Percentiles rank a stretch among this genome's conserved stretches.
Conservation (phyloP, 805 yeast species). For the Sungouiella thailandica region DNA sequence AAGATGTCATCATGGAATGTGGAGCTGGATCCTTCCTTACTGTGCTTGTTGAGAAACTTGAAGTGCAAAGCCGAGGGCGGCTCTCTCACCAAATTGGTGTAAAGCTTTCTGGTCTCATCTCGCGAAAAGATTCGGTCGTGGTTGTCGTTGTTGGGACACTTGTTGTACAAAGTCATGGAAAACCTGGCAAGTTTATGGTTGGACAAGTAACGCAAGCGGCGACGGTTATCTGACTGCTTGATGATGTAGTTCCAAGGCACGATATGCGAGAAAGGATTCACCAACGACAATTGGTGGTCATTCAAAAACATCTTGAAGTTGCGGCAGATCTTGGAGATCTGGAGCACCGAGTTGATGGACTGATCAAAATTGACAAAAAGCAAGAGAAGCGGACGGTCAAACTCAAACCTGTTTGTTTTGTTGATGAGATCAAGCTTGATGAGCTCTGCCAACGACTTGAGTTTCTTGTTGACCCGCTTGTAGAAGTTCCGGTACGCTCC, state of each 20-base stretch:
- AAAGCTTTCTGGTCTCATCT: constrained; percentile 17
- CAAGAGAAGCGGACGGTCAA: constrained; percentile 46
- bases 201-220: constrained; percentile 23
- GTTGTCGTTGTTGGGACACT: too few relatives aligned
- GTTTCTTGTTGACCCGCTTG: constrained; percentile 23
- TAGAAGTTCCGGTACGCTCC: constrained; percentile 24
- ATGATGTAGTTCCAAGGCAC: constrained; percentile 26
- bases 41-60: constrained; percentile 25
- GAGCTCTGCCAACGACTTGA: constrained; percentile 30
- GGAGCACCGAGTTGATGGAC: constrained; percentile 41
- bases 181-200: constrained; percentile 37
- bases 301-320: constrained; percentile 37
- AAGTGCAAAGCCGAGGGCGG: constrained; percentile 34
- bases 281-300: constrained; percentile 38
- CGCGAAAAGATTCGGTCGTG: too few relatives aligned
- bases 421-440: constrained; percentile 36
- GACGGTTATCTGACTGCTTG: constrained; percentile 13
- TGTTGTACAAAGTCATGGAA: constrained; percentile 54
- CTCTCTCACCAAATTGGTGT: constrained; percentile 32
- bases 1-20: constrained; percentile 58
- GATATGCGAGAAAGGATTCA: constrained; percentile 33
- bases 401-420: constrained; percentile 37
- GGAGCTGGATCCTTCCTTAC: constrained; percentile 17
- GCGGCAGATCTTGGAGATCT: constrained; percentile 43
- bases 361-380: constrained; percentile 45